Evolutionary conservation across 192 early-diverging fungal species (phyloP), one percentile per base, ranked within the genome.

Genomic region (Gaertneriomyces sp.): DNA sequence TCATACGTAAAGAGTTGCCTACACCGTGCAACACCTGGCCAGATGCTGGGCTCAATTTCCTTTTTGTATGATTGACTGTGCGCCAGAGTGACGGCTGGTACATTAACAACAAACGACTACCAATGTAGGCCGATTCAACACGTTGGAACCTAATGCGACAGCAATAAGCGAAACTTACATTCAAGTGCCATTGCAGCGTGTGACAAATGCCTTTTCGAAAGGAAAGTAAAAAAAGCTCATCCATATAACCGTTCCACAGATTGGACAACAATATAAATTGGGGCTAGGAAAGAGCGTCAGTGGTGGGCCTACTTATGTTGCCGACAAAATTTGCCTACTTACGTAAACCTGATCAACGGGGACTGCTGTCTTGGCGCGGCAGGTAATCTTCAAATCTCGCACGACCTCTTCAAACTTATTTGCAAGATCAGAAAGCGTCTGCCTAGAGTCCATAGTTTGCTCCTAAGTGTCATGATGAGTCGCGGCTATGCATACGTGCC

Each of bases 321-420:
- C n/a, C 25, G 25, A 33, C 25, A 33, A 1, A 2, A 33, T 33
- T 1, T 33, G 25, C 25, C 25, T 33, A 73, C 73, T 72, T 61
- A 82, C 80, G 66, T 82, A 82, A 33, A 83, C 84, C 63, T 85
- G 84, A 58, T 85, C 84, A 1, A 85, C 84, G 5, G 84, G 84
- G 20, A 85, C 84, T 17, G 84, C 80, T 7, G 84, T 81, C 58
- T 81, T 83, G 9, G 84, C 71, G 46, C 74, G 76, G 61, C 84
- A 85, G 25, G 79, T 75, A 20, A 66, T 49, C 59, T 81, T 81
- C 49, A 85, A 64, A 45, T 83, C 81, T 16, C 64, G 39, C 33
- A 85, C 65, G 1, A 74, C 71, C 42, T 74, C 74, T 53, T 80
- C 76, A 62, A 73, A 81, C 42, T 68, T 42, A 1, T 77, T 63